These are phyloP conservation scores for Monilinia fructigena DNA, from an alignment of 2,329 filamentous ascomycete species.

Conservation along the genomic window DNA sequence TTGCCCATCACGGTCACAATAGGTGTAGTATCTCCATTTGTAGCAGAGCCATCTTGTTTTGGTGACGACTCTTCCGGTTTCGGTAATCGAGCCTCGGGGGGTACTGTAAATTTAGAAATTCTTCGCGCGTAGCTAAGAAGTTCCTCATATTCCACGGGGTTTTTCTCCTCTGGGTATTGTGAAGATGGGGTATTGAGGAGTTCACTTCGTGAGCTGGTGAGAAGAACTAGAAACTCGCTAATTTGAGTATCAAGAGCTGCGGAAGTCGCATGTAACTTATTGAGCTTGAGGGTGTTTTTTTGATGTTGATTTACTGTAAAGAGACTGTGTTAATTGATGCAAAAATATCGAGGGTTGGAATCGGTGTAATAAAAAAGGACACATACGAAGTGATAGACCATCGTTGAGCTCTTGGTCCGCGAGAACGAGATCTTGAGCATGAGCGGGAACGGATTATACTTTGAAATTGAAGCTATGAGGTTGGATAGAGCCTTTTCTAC, in stretches of 20 bases:
- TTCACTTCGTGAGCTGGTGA: slow-evolving; percentile 71
- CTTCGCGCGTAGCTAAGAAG: slow-evolving; percentile 75
- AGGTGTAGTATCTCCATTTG: slow-evolving; percentile 36
- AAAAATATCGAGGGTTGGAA: neutral
- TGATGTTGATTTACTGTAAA: slow-evolving; percentile 70
- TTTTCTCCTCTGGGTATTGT: slow-evolving; percentile 51
- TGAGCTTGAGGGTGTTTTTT: slow-evolving; percentile 67
- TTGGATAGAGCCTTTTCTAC: slow-evolving; percentile 65
- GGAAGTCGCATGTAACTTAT: slow-evolving; percentile 65
- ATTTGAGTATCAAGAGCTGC: slow-evolving; percentile 68
- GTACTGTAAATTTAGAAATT: slow-evolving; percentile 77
- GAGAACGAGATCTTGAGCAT: slow-evolving; percentile 66
- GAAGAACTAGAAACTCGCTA: slow-evolving; percentile 65
- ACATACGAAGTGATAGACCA: slow-evolving; percentile 63
- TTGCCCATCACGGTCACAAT: slow-evolving; percentile 25
- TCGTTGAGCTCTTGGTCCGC: slow-evolving; percentile 68
- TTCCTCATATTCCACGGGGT: slow-evolving; percentile 65
- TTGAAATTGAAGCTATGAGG: slow-evolving; percentile 76
- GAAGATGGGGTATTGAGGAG: slow-evolving; percentile 63
- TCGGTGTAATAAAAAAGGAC: neutral
- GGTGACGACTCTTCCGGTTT: slow-evolving; percentile 4
- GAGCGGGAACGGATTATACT: slow-evolving; percentile 70
- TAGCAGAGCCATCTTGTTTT: slow-evolving; percentile 27
- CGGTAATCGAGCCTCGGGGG: slow-evolving; percentile 41
- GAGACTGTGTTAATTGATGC: neutral